Conservation (phyloP, 345 rosid genomes). For the Melaleuca quinquenervia region DNA sequence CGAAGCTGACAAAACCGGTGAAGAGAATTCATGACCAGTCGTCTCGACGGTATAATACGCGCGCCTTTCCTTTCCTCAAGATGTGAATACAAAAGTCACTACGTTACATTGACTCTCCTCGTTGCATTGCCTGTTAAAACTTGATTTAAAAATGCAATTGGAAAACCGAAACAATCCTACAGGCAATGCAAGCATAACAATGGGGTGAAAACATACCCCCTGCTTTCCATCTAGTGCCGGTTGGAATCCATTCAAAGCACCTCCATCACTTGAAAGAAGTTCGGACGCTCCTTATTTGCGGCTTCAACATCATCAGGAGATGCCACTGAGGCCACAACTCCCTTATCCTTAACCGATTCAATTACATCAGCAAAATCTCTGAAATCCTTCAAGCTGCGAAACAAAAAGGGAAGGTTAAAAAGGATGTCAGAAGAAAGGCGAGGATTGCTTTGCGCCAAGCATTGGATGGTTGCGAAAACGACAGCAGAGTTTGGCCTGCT, state of each 20-base stretch:
- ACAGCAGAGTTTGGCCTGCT: not conserved
- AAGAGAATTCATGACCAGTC: not conserved
- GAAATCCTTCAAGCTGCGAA: slow-evolving; percentile 69
- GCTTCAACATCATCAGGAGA: slow-evolving; percentile 65
- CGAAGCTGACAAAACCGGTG: not conserved
- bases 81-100: not conserved
- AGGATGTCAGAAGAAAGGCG: not conserved
- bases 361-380: slow-evolving; percentile 63
- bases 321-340: slow-evolving; percentile 75
- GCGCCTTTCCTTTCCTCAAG: not conserved
- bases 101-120: not conserved
- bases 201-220: not conserved
- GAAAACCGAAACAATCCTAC: not conserved
- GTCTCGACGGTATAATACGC: not conserved
- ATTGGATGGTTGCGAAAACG: not conserved
- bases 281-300: slow-evolving; percentile 49
- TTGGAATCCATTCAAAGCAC: slow-evolving; percentile 27
- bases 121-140: not conserved
- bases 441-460: not conserved
- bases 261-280: slow-evolving; percentile 59
- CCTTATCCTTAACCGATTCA: slow-evolving; percentile 54
- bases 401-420: not conserved
- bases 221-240: not conserved
- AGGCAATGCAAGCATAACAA: not conserved
- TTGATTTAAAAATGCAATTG: not conserved